phyloP scores from a whole-genome alignment of 257 asterid genomes.

The Petrea volubilis region DNA sequence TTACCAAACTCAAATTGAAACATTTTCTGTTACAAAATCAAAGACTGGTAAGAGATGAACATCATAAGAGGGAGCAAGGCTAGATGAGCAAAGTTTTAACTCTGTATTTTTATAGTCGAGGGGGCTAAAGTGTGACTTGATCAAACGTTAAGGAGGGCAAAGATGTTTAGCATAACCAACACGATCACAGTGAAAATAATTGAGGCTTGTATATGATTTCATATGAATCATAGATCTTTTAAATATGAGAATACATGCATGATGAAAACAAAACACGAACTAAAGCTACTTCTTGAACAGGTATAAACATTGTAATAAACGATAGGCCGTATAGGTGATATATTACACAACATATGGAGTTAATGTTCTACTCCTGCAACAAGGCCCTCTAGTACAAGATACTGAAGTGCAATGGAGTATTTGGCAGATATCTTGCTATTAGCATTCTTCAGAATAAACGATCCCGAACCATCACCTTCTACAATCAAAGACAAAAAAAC shows the following conservation, averaged over 20 bases:
- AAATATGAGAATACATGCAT: not conserved
- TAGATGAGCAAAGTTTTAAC: no score
- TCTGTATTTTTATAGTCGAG: no score
- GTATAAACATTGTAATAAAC: not conserved
- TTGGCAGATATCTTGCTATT: conserved; percentile 46
- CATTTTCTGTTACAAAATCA: not conserved
- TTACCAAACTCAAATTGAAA: not conserved
- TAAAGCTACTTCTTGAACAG: not conserved
- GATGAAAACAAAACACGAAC: not conserved
- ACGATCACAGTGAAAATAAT: no score
- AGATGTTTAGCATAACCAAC: no score
- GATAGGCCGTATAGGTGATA: not conserved
- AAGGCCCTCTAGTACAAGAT: conserved; percentile 66
- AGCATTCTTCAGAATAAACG: conserved; percentile 51
- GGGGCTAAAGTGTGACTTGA: no score
- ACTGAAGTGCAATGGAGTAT: conserved; percentile 84
- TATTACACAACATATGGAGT: not conserved
- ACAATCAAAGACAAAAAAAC: conserved; percentile 3
- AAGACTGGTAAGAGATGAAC: not conserved
- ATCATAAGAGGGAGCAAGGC: not conserved
- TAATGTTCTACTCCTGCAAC: conserved; percentile 25
- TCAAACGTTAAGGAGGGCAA: no score
- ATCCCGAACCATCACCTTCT: conserved; percentile 60
- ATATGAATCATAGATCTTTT: not conserved
- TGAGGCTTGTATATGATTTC: no score